Conservation (phyloP, 1,139 yeast species). For the Yamadazyma membranifaciens region DNA sequence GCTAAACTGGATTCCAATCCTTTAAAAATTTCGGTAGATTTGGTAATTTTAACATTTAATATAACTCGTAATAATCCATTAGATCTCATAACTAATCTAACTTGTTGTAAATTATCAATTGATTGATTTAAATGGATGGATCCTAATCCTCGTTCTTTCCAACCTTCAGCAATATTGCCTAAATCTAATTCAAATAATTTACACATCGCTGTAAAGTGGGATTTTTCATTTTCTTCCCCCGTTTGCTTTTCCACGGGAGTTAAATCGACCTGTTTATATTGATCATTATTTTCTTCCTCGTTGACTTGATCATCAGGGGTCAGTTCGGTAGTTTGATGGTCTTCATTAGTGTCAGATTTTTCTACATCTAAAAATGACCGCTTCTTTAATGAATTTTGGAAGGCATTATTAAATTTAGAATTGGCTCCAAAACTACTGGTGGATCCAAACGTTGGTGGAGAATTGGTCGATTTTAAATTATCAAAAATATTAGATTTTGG, state of each 20-base stretch:
- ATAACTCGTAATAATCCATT: conserved; percentile 83
- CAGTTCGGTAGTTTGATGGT: conserved; percentile 8
- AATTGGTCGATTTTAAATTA: conserved; percentile 9
- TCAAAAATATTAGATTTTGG: conserved; percentile 39
- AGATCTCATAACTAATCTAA: conserved; percentile 84
- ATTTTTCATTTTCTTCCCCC: conserved; percentile 86
- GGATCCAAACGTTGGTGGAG: neutral
- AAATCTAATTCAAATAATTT: conserved; percentile 77
- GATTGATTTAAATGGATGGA: conserved; percentile 72
- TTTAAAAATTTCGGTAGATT: conserved; percentile 56
- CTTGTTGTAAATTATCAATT: conserved; percentile 27
- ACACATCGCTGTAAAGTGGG: conserved; percentile 68
- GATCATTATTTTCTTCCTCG: conserved; percentile 13
- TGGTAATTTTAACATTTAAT: conserved; percentile 66
- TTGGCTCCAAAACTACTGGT: conserved; percentile 45
- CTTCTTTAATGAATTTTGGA: conserved; percentile 46
- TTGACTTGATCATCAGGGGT: conserved; percentile 8
- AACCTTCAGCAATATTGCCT: conserved; percentile 64
- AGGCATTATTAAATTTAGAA: conserved; percentile 59
- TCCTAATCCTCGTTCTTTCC: conserved; percentile 97
- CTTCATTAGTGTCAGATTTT: conserved; percentile 6
- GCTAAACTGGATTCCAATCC: conserved; percentile 85
- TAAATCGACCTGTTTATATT: conserved; percentile 51
- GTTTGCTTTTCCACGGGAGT: conserved; percentile 59
- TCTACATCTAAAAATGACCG: conserved; percentile 53